Evolutionary conservation across 2,329 filamentous ascomycete species (phyloP).

Genomic region (Balansia obtecta): DNA sequence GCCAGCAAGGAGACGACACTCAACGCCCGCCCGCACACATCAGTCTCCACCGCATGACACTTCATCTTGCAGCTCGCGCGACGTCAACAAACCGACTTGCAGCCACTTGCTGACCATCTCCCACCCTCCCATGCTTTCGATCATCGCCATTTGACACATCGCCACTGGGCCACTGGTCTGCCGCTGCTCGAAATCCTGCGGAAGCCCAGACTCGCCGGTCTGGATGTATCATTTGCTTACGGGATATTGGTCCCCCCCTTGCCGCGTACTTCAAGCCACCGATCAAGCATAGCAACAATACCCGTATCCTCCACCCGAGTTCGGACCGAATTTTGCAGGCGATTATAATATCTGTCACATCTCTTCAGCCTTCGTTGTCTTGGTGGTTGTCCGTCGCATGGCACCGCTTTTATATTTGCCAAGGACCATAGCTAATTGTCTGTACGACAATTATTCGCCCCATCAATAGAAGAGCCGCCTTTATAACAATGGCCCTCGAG

Average conservation of each 20-base stretch:
- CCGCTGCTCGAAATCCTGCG: neutral
- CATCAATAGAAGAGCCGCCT: neutral
- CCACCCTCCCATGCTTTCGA: neutral
- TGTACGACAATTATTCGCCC: neutral
- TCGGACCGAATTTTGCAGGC: neutral
- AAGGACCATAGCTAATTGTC: neutral
- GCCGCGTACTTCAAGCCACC: neutral
- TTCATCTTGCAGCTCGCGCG: slow-evolving; percentile 12
- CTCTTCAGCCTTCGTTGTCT: neutral
- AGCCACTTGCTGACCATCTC: neutral
- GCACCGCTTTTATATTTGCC: neutral
- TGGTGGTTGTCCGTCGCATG: neutral
- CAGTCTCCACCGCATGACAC: slow-evolving; percentile 11
- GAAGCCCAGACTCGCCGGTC: neutral
- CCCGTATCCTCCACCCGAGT: neutral
- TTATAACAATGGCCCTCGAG: slow-evolving; percentile 1
- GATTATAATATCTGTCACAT: neutral
- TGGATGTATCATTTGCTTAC: neutral
- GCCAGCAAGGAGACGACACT: neutral
- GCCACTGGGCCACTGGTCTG: neutral
- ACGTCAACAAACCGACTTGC: slow-evolving; percentile 1
- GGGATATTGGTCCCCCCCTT: neutral
- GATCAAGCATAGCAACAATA: neutral
- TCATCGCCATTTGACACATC: neutral
- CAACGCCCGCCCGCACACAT: neutral